Evolutionary conservation across 1,284 basidiomycete species (phyloP), one percentile per base, ranked within the genome.

Genomic region (Rhodotorula sp.): DNA sequence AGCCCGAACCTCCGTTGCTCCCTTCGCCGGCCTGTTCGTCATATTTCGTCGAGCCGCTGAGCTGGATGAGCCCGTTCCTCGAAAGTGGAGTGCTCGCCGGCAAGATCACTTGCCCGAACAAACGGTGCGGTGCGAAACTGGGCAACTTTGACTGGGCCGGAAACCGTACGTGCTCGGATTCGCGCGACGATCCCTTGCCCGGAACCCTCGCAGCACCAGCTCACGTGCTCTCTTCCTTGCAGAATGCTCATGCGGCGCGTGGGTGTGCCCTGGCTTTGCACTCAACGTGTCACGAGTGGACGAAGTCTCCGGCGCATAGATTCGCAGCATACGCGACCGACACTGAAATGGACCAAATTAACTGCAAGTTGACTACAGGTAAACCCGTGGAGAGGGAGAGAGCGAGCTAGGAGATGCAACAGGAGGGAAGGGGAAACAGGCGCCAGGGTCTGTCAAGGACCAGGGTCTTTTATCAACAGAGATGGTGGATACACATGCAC

Each of bases 131-230:
- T 1, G 88, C 87, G 26, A 99, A 99, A 83, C 86, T 99, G 34
- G 96, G 96, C 6, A 96, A 91, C 80, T 99, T 90, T 80, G 94
- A 97, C 81, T 99, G 96, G 96, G 93, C 95, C 5, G 96, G 96
- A 1, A 89, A 92, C 60, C 73, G 69, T 70, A 21, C 31, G 74
- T 64, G 18, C 23, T 51, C n/a, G 39, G 10, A 43, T 62, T 57
- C 20, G 12, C 5, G 39, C 39, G 39, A 23, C 3, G 21, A 23
- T 1, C 3, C 29, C 39, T 23, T 3, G 20, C 12, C 14, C 6
- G 48, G 5, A 26, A 6, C 23, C 31, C 23, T 31, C 62, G 47
- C 34, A 34, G 58, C 21, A 3, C 16, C 3, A 26, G 5, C 15
- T 2, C 4, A 14, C 12, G 10, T 26, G 54, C 26, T 26, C 3